A percentile compares a stretch with the other conserved stretches of the same genome.
These are phyloP conservation scores for Coniochaeta sp. DNA, from an alignment of 2,329 filamentous ascomycete genomes.

Conservation along the genomic window DNA sequence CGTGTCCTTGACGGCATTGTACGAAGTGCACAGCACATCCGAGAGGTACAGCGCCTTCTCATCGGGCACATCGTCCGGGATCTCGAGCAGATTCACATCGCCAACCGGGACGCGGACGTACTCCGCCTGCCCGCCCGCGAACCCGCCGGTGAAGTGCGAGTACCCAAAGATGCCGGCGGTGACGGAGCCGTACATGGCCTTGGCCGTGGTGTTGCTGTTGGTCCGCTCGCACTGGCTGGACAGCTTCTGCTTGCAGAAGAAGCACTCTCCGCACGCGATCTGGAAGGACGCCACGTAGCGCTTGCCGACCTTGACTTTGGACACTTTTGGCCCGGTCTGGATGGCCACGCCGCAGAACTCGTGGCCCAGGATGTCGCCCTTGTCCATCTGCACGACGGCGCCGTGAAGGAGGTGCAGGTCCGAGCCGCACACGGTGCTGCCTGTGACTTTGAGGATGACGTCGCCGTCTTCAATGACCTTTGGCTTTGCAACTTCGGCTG, in stretches of 20 bases:
- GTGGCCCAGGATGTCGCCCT: conserved; percentile 61
- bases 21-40: conserved; percentile 72
- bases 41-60: conserved; percentile 80
- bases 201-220: conserved; percentile 62
- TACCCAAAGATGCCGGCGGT: conserved; percentile 71
- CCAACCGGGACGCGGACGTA: conserved; percentile 76
- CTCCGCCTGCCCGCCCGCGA: conserved; percentile 81
- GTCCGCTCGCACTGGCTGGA: conserved; percentile 76
- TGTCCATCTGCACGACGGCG: conserved; percentile 49
- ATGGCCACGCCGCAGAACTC: conserved; percentile 52
- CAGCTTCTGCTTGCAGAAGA: conserved; percentile 70
- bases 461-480: conserved; percentile 65
- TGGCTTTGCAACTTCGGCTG: conserved; percentile 60
- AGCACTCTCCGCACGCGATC: conserved; percentile 67
- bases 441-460: conserved; percentile 72
- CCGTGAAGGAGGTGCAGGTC: conserved; percentile 51
- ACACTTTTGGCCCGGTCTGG: conserved; percentile 46
- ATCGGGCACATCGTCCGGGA: conserved; percentile 73
- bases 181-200: conserved; percentile 70
- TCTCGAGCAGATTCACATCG: conserved; percentile 71
- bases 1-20: conserved; percentile 77
- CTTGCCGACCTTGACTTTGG: conserved; percentile 48
- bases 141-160: conserved; percentile 76
- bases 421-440: conserved; percentile 50
- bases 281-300: conserved; percentile 82